Evolutionary conservation across 2,329 filamentous ascomycete species (phyloP).

Genomic region (Cordyceps militaris): DNA sequence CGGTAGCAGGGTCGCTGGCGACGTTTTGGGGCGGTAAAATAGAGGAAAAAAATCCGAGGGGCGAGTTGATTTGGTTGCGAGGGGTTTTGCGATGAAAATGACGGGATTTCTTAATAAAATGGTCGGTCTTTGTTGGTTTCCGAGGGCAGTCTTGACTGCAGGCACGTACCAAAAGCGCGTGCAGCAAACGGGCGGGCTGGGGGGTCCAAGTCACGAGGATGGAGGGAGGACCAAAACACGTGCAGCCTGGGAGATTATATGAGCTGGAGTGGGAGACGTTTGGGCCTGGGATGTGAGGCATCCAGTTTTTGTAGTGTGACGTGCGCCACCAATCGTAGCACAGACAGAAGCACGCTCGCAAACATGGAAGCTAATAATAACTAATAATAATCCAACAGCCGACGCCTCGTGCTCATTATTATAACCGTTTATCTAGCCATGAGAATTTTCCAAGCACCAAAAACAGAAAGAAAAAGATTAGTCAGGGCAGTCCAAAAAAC

Average conservation of each 20-base stretch:
- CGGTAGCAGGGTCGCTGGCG: conserved; percentile 8
- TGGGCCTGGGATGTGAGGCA: neutral
- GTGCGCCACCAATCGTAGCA: neutral
- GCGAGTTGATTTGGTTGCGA: neutral
- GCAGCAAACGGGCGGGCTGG: conserved; percentile 7
- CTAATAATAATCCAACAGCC: neutral
- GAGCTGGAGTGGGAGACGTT: conserved; percentile 14
- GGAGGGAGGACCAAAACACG: conserved; percentile 32
- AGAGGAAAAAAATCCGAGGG: neutral
- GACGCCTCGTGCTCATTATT: too few species aligned
- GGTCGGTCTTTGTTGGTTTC: conserved; percentile 13
- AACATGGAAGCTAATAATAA: neutral
- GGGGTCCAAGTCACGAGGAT: conserved; percentile 31
- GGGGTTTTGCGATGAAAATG: conserved; percentile 5
- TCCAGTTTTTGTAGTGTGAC: neutral
- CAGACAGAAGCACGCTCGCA: neutral
- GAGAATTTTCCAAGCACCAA: too few species aligned
- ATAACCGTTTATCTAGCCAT: too few species aligned
- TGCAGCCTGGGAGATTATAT: conserved; percentile 30
- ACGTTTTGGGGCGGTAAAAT: conserved; percentile 8
- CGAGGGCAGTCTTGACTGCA: neutral
- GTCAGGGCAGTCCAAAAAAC: neutral
- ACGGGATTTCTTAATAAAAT: conserved; percentile 7
- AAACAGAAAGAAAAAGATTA: neutral
- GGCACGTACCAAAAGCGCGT: conserved; percentile 3